These are phyloP conservation scores for Quillaja saponaria DNA, from an alignment of 306 rosid species.

Conservation along the genomic window DNA sequence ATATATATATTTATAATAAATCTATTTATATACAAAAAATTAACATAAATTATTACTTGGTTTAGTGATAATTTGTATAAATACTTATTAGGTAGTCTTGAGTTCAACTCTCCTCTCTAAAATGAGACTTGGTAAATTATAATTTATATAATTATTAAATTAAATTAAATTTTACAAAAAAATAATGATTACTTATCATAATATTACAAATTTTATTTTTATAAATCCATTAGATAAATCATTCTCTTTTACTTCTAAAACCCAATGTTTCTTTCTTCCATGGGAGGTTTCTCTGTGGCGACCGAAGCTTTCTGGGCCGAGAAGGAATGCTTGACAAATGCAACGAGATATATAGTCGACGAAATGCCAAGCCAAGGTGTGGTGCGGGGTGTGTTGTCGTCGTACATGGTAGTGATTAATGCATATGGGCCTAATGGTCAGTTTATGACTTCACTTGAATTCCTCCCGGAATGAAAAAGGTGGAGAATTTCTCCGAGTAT, in stretches of 20 bases:
- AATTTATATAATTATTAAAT: no score
- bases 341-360: slow-evolving; percentile 79
- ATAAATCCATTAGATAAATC: no score
- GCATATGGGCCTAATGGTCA: slow-evolving; percentile 95
- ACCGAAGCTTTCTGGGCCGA: slow-evolving; percentile 68
- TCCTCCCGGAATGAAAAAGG: slow-evolving; percentile 70
- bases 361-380: slow-evolving; percentile 92
- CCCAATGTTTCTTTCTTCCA: slow-evolving; percentile 24
- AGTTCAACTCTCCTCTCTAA: no score
- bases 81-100: no score
- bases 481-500: slow-evolving; percentile 77
- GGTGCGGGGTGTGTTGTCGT: slow-evolving; percentile 69
- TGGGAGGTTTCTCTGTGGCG: slow-evolving; percentile 25
- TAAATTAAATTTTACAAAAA: no score
- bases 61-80: no score
- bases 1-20: no score
- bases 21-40: no score
- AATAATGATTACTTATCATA: no score
- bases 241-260: slow-evolving; percentile 32
- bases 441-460: slow-evolving; percentile 62
- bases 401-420: slow-evolving; percentile 85
- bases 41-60: no score
- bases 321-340: slow-evolving; percentile 86
- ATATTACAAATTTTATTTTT: no score
- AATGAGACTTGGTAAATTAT: no score